Base-by-base conservation (phyloP, 2,329 filamentous ascomycete species). In the Pseudogymnoascus sp. region DNA sequence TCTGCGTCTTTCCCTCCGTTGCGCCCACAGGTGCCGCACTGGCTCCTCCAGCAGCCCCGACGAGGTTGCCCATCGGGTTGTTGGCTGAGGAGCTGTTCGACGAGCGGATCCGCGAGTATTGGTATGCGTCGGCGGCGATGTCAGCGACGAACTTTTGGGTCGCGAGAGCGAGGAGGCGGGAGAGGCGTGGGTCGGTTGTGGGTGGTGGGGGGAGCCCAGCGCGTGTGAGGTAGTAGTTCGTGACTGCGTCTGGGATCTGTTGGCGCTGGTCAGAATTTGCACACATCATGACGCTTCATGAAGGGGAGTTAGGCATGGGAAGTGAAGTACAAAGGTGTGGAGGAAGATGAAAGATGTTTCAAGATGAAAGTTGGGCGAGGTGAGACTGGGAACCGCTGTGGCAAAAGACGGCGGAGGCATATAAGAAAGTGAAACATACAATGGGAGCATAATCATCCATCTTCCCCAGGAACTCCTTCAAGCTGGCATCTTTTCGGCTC, bases 391-490 rank as follows among this genome's bases (percentile, higher is more conserved):
- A 57, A 14, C 29, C 5, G 29, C 7, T 18, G 37, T 10, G 26
- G 60, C 18, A 5, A 18, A 37, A 16, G 21, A 45, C 36, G 4
- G 40, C 51, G 10, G 18, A 39, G 10, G 12, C 29, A 47, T 12
- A 39, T 61, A 59, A 61, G 61, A 11, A 23, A 8, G 34, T 26
- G n/a, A 62, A 57, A 79, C 89, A 68, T 83, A 97, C 93, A 72
- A 99, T 96, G 10, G 95, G 95, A 66, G 95, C 92, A 77, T 95
- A 97, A 72, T 99, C 95, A 74, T 99, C 95, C 88, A 99, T 97
- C 81, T 96, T 97, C 68, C 84, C 84, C 16, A 99, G 77, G 73
- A 99, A 97, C 76, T 97, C 93, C 73, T 93, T 89, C 68, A 99
- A 79, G 40, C 90, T 96, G 18, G 89, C 88, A 77, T 99, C 95